Conservation (phyloP, 2,329 filamentous ascomycete species). For the Diaporthe ilicicola region DNA sequence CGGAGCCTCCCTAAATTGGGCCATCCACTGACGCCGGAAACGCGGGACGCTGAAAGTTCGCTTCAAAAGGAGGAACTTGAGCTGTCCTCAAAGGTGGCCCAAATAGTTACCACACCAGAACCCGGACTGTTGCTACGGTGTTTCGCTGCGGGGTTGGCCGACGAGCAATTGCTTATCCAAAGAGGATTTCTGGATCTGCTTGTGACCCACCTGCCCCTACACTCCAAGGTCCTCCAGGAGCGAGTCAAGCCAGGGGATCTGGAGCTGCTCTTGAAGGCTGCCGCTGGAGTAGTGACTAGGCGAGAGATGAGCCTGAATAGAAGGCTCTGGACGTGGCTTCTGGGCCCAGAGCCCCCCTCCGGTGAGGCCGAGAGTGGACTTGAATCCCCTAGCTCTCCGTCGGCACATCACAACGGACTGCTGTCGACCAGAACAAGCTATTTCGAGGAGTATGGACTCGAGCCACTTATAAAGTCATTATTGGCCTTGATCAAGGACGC, state of each 20-base stretch:
- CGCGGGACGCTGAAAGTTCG: conserved; percentile 42
- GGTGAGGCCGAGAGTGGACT: conserved; percentile 56
- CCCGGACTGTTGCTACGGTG: conserved; percentile 89
- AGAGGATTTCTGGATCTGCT: conserved; percentile 92
- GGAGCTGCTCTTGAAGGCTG: conserved; percentile 82
- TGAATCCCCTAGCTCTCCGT: conserved; percentile 54
- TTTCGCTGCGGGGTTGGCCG: conserved; percentile 87
- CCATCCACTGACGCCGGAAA: conserved; percentile 44
- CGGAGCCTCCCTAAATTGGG: conserved; percentile 80
- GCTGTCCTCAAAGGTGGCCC: conserved; percentile 63
- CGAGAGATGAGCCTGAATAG: conserved; percentile 97
- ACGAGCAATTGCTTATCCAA: conserved; percentile 91
- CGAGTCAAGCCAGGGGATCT: conserved; percentile 79
- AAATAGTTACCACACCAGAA: conserved; percentile 85
- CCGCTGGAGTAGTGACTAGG: conserved; percentile 85
- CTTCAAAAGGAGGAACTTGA: conserved; percentile 49
- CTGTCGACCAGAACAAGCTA: conserved; percentile 75
- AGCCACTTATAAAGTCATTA: conserved; percentile 77
- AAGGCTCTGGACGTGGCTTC: conserved; percentile 93
- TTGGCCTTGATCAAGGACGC: conserved; percentile 73
- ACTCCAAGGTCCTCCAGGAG: conserved; percentile 81
- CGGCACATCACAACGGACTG: conserved; percentile 54
- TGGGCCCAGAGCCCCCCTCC: conserved; percentile 75
- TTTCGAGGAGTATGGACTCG: conserved; percentile 82
- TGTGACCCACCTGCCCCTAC: conserved; percentile 87